These are phyloP conservation scores for Lonicera japonica DNA, from an alignment of 129 eudicot species.

Conservation along the genomic window DNA sequence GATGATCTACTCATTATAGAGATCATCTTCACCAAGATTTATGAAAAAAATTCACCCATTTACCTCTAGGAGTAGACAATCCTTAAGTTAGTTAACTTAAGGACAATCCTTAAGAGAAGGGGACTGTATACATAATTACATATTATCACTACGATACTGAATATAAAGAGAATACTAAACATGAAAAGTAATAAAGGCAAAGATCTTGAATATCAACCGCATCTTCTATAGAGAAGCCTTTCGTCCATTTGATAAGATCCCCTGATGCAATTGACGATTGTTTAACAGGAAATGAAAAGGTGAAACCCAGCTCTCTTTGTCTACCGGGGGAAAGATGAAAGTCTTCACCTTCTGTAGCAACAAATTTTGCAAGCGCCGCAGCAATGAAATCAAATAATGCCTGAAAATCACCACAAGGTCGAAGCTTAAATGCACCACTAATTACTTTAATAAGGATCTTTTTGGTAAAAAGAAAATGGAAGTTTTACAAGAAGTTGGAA, in stretches of 20 bases:
- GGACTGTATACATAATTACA: too few species aligned
- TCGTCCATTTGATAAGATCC: conserved; percentile 84
- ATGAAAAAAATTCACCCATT: too few species aligned
- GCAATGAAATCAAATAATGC: conserved; percentile 84
- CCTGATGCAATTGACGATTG: conserved; percentile 88
- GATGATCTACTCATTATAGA: too few species aligned
- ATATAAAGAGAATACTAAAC: too few species aligned
- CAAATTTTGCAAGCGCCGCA: conserved; percentile 80
- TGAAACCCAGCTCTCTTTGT: conserved; percentile 90
- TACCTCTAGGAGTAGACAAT: too few species aligned
- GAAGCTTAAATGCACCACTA: neutral
- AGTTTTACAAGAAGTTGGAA: neutral
- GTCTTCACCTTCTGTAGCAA: conserved; percentile 71
- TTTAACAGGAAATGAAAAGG: conserved; percentile 89
- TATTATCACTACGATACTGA: too few species aligned
- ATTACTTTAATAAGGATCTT: neutral
- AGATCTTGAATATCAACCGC: too few species aligned
- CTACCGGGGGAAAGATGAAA: conserved; percentile 63
- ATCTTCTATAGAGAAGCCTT: conserved; percentile 49
- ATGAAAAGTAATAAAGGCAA: too few species aligned
- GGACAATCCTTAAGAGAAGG: too few species aligned
- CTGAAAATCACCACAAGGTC: conserved; percentile 23
- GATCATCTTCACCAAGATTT: too few species aligned
- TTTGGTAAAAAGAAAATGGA: neutral
- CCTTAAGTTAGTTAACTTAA: too few species aligned